phyloP scores from a whole-genome alignment of 495 filamentous ascomycete species.

The Hypoxylon trugodes region DNA sequence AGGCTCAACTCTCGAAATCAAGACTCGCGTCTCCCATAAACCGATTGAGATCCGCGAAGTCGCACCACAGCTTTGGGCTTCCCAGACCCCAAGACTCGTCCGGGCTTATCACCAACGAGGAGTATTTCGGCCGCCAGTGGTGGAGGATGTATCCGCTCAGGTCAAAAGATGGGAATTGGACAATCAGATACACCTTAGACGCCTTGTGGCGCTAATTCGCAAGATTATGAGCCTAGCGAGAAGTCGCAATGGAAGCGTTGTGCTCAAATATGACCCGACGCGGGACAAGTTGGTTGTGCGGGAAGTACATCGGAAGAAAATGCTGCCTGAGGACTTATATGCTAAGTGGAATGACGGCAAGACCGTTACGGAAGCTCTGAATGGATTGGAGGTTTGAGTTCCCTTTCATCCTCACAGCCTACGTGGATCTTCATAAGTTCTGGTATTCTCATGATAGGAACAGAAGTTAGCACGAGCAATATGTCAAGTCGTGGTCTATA shows the following conservation, averaged over 20 bases:
- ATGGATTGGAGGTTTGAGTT: neutral
- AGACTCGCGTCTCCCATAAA: slow-evolving; percentile 54
- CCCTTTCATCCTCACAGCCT: no score
- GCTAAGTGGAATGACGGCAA: slow-evolving; percentile 39
- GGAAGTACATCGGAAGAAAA: slow-evolving; percentile 34
- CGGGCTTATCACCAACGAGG: slow-evolving; percentile 57
- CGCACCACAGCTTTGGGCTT: slow-evolving; percentile 58
- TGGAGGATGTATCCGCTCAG: slow-evolving; percentile 49
- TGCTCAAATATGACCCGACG: slow-evolving; percentile 44
- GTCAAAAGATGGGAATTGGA: slow-evolving; percentile 51
- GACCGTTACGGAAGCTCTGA: neutral
- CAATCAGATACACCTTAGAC: slow-evolving; percentile 47
- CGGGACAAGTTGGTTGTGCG: slow-evolving; percentile 43
- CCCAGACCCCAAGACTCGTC: slow-evolving; percentile 59
- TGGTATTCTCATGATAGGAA: no score
- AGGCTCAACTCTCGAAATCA: slow-evolving; percentile 57
- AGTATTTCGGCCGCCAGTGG: slow-evolving; percentile 47
- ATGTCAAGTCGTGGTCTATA: no score
- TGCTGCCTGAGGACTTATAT: slow-evolving; percentile 52
- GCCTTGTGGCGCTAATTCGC: slow-evolving; percentile 47
- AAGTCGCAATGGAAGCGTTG: slow-evolving; percentile 43
- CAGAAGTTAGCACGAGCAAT: no score
- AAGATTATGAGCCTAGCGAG: slow-evolving; percentile 48
- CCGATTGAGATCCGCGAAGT: slow-evolving; percentile 50
- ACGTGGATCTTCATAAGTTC: no score